Percentiles rank a stretch among this genome's conserved stretches.
These are phyloP conservation scores for Saturnispora quitensis DNA, from an alignment of 805 yeast species.

Conservation along the genomic window DNA sequence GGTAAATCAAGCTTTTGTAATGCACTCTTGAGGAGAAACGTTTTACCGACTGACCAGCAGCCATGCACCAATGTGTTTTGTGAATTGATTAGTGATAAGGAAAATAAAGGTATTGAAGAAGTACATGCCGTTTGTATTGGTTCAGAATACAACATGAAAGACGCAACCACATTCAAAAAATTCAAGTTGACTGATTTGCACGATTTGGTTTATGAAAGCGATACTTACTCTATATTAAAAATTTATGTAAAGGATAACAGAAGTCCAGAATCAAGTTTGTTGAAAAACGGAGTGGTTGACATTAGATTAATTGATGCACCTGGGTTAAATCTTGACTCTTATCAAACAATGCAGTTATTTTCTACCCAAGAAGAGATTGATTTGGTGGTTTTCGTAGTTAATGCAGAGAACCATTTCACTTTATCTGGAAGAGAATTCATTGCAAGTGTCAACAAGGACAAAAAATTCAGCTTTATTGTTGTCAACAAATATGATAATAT, in stretches of 20 bases:
- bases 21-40: conserved; percentile 64
- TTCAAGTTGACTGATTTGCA: conserved; percentile 49
- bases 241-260: conserved; percentile 77
- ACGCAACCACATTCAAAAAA: conserved; percentile 57
- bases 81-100: conserved; percentile 80
- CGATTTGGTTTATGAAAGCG: conserved; percentile 64
- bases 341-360: conserved; percentile 89
- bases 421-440: conserved; percentile 91
- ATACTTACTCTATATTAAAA: conserved; percentile 61
- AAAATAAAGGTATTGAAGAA: conserved; percentile 69
- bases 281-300: conserved; percentile 86
- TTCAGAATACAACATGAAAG: conserved; percentile 38
- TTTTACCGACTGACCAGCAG: conserved; percentile 93
- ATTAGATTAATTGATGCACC: conserved; percentile 95
- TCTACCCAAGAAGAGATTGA: conserved; percentile 97
- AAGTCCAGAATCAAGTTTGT: conserved; percentile 54
- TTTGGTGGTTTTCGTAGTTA: conserved; percentile 89
- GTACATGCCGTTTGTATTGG: conserved; percentile 82
- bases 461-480: conserved; percentile 85
- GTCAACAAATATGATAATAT: conserved; percentile 89
- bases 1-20: conserved; percentile 96
- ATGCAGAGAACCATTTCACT: conserved; percentile 93
- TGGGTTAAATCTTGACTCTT: conserved; percentile 86
- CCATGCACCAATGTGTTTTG: conserved; percentile 96
- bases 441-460: conserved; percentile 82